Conservation (phyloP, 1,284 basidiomycete genomes). For the Ustilago xerochloae region DNA sequence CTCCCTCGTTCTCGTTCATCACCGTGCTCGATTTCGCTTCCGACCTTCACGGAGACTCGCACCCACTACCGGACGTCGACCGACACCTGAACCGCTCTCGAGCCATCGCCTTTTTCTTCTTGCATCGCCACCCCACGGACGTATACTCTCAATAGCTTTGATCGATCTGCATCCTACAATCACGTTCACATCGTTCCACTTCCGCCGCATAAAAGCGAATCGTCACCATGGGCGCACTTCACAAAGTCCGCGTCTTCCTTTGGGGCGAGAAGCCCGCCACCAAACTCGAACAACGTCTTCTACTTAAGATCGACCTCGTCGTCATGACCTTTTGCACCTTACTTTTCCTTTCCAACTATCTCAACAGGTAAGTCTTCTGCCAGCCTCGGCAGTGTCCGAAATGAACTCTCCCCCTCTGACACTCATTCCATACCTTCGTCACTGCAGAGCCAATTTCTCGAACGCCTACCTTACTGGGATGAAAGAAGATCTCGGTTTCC, state of each 20-base stretch:
- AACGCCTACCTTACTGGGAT: conserved; percentile 79
- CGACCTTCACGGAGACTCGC: no score
- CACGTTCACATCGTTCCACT: no score
- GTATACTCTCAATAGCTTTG: background rate
- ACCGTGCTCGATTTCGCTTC: no score
- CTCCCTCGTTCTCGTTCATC: no score
- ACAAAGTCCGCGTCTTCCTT: conserved; percentile 37
- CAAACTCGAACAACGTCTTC: conserved; percentile 32
- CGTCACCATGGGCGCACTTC: conserved; percentile 29
- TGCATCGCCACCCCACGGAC: no score
- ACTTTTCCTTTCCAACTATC: conserved; percentile 47
- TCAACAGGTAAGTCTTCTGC: no score
- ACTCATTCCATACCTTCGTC: no score
- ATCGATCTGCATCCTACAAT: background rate
- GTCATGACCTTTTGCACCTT: conserved; percentile 53
- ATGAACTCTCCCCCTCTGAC: no score
- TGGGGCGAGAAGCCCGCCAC: conserved; percentile 47
- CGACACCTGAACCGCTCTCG: no score
- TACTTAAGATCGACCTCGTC: conserved; percentile 51
- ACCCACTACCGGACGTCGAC: no score
- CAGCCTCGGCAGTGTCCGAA: no score
- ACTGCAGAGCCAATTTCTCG: conserved; percentile 51
- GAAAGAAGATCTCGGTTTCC: conserved; percentile 80
- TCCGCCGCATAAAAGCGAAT: background rate
- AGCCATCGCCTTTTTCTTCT: no score